Conservation (phyloP, 2,329 filamentous ascomycete genomes). For the Botrytis hyacinthi region DNA sequence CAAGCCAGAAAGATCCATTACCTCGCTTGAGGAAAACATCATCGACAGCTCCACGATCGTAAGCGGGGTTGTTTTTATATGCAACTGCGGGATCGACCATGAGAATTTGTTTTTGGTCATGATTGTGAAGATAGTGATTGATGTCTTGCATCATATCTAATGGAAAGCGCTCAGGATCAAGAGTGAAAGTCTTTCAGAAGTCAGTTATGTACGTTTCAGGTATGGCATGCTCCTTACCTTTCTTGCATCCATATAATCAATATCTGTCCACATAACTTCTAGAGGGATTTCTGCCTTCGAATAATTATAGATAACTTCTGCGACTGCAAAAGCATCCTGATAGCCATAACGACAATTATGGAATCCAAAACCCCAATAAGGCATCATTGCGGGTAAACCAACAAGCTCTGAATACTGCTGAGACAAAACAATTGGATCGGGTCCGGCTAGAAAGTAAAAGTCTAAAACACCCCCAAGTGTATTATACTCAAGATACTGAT, state of each 20-base stretch:
- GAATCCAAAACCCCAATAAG: slow-evolving; percentile 63
- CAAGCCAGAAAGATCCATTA: slow-evolving; percentile 57
- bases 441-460: slow-evolving; percentile 63
- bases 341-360: slow-evolving; percentile 67
- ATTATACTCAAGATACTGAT: slow-evolving; percentile 75
- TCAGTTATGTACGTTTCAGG: not conserved
- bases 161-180: slow-evolving; percentile 63
- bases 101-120: slow-evolving; percentile 68
- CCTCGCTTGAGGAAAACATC: slow-evolving; percentile 53
- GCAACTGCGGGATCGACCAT: slow-evolving; percentile 73
- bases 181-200: slow-evolving; percentile 52
- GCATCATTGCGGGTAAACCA: slow-evolving; percentile 58
- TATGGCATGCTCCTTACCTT: slow-evolving; percentile 35
- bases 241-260: slow-evolving; percentile 58
- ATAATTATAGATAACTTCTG: slow-evolving; percentile 67
- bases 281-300: slow-evolving; percentile 63
- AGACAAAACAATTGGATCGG: slow-evolving; percentile 55
- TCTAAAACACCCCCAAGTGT: slow-evolving; percentile 74
- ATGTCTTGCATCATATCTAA: slow-evolving; percentile 61
- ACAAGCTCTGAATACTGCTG: slow-evolving; percentile 58
- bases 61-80: slow-evolving; percentile 51
- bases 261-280: slow-evolving; percentile 68
- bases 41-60: slow-evolving; percentile 50
- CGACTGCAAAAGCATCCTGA: slow-evolving; percentile 59
- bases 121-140: slow-evolving; percentile 62